Percentiles rank a stretch among this genome's conserved stretches.
phyloP scores from a whole-genome alignment of 164 flowering plant species.

The Saururus chinensis region DNA sequence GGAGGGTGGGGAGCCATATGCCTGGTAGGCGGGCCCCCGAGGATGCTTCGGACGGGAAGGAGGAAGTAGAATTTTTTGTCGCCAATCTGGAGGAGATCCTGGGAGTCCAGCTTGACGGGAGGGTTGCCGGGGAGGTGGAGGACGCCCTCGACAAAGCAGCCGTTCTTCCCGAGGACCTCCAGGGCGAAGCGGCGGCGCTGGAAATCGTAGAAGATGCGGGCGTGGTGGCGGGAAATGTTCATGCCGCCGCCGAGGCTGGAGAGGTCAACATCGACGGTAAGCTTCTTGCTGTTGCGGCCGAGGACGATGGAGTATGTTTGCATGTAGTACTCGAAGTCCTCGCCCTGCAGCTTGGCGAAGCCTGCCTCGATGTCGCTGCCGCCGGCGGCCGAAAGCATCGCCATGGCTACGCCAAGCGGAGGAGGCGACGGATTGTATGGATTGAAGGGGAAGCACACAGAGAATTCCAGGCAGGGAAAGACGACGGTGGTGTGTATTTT shows the following conservation, averaged over 20 bases:
- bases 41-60: conserved; percentile 62
- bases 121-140: conserved; percentile 81
- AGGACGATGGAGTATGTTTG: conserved; percentile 92
- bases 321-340: conserved; percentile 98
- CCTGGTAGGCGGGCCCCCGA: conserved; percentile 17
- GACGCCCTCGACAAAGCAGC: conserved; percentile 89
- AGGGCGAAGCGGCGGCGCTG: conserved; percentile 85
- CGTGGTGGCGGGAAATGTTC: conserved; percentile 99
- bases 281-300: conserved; percentile 84
- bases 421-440: neutral
- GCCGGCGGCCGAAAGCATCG: conserved; percentile 7
- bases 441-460: no score
- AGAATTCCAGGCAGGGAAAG: no score
- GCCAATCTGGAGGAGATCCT: conserved; percentile 88
- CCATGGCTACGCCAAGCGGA: conserved; percentile 10
- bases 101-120: conserved; percentile 86
- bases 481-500: no score
- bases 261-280: conserved; percentile 86
- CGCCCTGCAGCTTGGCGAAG: conserved; percentile 96
- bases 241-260: conserved; percentile 91
- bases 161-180: conserved; percentile 90
- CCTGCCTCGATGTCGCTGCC: conserved; percentile 87
- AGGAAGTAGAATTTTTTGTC: conserved; percentile 94
- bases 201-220: conserved; percentile 98
- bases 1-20: conserved; percentile 3